A percentile compares a stretch with the other conserved stretches of the same genome.
Conservation (phyloP, 2,329 filamentous ascomycete genomes). For the Cercospora berteroae region DNA sequence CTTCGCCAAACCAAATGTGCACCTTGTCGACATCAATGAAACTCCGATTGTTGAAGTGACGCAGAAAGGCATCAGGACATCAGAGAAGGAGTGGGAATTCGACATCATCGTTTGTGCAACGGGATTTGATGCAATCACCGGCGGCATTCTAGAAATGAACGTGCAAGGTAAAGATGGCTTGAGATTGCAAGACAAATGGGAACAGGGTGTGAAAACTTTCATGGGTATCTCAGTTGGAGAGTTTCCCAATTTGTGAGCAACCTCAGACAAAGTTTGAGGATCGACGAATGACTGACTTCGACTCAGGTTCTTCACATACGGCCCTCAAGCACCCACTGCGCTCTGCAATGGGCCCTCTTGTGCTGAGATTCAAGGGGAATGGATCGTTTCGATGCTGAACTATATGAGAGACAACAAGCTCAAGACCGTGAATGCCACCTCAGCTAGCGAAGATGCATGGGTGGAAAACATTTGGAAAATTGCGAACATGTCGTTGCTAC, state of each 20-base stretch:
- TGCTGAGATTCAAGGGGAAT: conserved; percentile 40
- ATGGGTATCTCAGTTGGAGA: conserved; percentile 35
- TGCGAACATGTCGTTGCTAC: conserved; percentile 41
- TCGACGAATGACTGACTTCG: neutral
- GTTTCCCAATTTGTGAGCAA: conserved; percentile 34
- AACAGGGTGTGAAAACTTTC: conserved; percentile 39
- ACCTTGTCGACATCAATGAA: conserved; percentile 43
- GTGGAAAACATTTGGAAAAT: conserved; percentile 38
- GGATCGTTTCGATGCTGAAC: conserved; percentile 30
- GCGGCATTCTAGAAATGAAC: conserved; percentile 37
- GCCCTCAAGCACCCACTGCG: conserved; percentile 46
- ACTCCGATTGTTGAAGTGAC: conserved; percentile 42
- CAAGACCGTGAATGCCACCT: conserved; percentile 29
- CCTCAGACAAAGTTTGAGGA: neutral
- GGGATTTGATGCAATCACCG: conserved; percentile 42
- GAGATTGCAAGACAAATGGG: conserved; percentile 19
- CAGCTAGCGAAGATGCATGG: conserved; percentile 34
- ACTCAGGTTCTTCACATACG: conserved; percentile 33
- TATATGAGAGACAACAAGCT: conserved; percentile 8
- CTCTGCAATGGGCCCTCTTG: conserved; percentile 42
- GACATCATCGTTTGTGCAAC: conserved; percentile 45
- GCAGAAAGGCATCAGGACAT: conserved; percentile 39
- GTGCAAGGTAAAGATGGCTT: conserved; percentile 39
- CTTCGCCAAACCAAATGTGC: conserved; percentile 43
- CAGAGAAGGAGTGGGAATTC: conserved; percentile 41